These are phyloP conservation scores for Fraxinus baroniana DNA, from an alignment of 305 asterid genomes.

Conservation along the genomic window DNA sequence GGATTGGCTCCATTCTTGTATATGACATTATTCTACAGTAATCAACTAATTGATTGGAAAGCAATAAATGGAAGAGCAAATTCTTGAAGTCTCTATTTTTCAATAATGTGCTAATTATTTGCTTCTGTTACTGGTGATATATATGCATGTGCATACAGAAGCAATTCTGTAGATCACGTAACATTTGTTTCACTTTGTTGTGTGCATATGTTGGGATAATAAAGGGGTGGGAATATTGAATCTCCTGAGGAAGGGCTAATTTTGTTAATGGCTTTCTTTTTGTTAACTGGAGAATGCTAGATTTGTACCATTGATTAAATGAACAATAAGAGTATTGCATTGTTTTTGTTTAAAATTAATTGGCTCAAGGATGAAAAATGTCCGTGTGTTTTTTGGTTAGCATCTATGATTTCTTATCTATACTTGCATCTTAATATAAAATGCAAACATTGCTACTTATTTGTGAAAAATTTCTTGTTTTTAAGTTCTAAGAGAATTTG, in stretches of 20 bases:
- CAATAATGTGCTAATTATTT: background rate
- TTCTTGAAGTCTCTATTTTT: background rate
- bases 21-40: background rate
- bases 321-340: background rate
- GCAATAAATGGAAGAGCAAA: background rate
- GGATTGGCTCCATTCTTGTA: background rate
- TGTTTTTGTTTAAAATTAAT: background rate
- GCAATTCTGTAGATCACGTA: background rate
- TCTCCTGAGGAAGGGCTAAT: background rate
- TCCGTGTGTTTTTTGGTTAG: background rate
- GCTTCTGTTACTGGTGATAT: background rate
- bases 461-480: background rate
- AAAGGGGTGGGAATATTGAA: background rate
- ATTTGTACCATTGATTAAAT: background rate
- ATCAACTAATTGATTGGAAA: background rate
- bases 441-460: background rate
- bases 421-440: background rate
- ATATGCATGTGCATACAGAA: background rate
- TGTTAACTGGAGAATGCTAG: background rate
- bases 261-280: background rate
- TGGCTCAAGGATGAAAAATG: background rate
- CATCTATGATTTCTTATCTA: background rate
- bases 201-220: slow-evolving; percentile 11
- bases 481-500: background rate
- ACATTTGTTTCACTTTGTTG: background rate